Percentiles rank a stretch among this genome's conserved stretches.
Conservation (phyloP, 2,329 filamentous ascomycete genomes). For the Arthrocladium fulminans region DNA sequence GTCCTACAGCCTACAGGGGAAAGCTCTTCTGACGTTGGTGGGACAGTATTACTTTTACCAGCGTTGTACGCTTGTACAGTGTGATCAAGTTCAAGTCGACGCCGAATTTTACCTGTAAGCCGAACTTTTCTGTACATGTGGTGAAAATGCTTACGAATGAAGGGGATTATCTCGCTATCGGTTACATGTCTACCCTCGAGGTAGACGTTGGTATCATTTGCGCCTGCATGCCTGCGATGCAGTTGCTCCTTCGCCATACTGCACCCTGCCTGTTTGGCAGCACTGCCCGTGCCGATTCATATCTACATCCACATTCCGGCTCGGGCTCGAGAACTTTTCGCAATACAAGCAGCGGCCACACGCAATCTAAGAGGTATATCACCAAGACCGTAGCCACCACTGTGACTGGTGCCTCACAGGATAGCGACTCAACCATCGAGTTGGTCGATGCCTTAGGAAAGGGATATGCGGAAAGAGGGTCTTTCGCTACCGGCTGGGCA, state of each 20-base stretch:
- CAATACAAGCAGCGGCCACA: too few species aligned
- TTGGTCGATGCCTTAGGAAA: too few species aligned
- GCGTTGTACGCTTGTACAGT: neutral
- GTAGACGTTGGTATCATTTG: slow-evolving; percentile 11
- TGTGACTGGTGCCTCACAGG: too few species aligned
- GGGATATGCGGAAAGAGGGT: too few species aligned
- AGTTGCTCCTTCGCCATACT: neutral
- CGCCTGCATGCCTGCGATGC: slow-evolving; percentile 10
- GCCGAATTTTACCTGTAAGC: slow-evolving; percentile 5
- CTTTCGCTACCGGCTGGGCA: too few species aligned
- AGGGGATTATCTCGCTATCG: slow-evolving; percentile 2
- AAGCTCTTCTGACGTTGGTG: neutral
- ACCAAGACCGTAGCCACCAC: too few species aligned
- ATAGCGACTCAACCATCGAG: too few species aligned
- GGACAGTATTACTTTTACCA: slow-evolving; percentile 6
- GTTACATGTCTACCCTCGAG: slow-evolving; percentile 8
- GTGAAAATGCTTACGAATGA: neutral
- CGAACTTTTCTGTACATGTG: neutral
- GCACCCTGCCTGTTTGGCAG: slow-evolving; percentile 2
- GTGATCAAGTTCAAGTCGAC: slow-evolving; percentile 1
- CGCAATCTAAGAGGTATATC: too few species aligned
- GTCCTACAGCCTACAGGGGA: neutral
- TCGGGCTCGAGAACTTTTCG: too few species aligned
- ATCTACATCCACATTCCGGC: too few species aligned
- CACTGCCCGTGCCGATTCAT: too few species aligned